Base-by-base conservation (phyloP, 495 filamentous ascomycete species). In the Penicillium atrosanguineum region DNA sequence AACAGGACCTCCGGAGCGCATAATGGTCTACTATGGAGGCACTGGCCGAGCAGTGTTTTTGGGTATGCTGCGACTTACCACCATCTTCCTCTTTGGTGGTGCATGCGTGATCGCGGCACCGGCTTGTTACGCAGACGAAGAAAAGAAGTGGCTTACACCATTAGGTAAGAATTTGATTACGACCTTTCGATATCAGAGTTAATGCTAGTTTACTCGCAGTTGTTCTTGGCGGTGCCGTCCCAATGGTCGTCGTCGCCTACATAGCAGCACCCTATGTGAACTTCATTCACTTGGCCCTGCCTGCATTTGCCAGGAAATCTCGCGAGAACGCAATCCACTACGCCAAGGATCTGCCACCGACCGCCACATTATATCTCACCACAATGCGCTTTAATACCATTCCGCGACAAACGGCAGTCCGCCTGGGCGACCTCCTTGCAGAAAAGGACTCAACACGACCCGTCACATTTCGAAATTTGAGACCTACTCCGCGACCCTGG, bases 1-100 rank as follows among this genome's bases (percentile, higher is more conserved):
- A 45, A 29, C 44, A 75, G 73, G 67, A 1, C 70, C 70, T 25
- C 74, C 74, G 45, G 87, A 89, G 59, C 73, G 73, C 14, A 72
- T 91, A 9, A 72, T 88, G 51, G 77, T 93, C 54, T 92, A 87
- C 60, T 82, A 89, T 76, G 85, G 83, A 38, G 88, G 89, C 55
- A 86, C 82, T 7, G 76, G 74, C 16, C 77, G 80, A 54, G 84
- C 78, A 15, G 80, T 85, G 20, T 87, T 90, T 61, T 62, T 91
- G 34, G 85, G 83, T 20, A 78, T 75, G 52, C 53, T 91, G 49
- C 88, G 90, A 61, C 58, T 91, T 29, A 84, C 83, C 0, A 87
- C 87, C 12, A 76, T 95, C 44, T 82, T 91, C 59, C 65, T 89
- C 50, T 87, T 87, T 57, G 74, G 77, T 23, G 82, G 83, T 50